phyloP scores from a whole-genome alignment of 345 rosid genomes.

The Arabis hirsuta region DNA sequence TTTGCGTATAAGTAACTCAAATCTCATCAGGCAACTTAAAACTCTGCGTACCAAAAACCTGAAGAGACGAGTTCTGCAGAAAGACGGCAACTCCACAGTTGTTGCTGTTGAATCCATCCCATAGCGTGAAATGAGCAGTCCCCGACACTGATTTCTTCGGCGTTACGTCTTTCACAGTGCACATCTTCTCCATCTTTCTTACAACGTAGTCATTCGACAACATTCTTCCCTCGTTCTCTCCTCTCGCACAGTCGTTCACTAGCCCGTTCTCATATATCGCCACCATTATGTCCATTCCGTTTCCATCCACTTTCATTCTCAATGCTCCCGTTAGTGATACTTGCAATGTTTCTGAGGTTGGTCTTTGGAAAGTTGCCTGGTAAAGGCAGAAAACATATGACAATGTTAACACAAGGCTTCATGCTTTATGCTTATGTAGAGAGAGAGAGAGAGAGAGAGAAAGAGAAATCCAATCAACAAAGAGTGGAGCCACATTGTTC shows the following conservation, averaged over 20 bases:
- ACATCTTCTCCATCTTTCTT: constrained; percentile 75
- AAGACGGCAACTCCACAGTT: constrained; percentile 76
- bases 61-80: constrained; percentile 64
- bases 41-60: constrained; percentile 74
- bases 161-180: constrained; percentile 62
- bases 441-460: neutral
- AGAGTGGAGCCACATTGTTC: neutral
- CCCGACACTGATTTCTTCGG: constrained; percentile 68
- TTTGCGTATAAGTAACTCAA: constrained; percentile 32
- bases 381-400: neutral
- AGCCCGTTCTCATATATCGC: constrained; percentile 76
- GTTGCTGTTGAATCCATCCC: constrained; percentile 71
- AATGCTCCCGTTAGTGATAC: constrained; percentile 61
- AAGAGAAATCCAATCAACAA: neutral
- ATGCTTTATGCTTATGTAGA: neutral
- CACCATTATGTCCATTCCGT: constrained; percentile 72
- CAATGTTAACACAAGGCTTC: neutral
- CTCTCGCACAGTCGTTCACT: constrained; percentile 62
- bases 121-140: constrained; percentile 64
- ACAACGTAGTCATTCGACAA: constrained; percentile 77
- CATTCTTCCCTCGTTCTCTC: constrained; percentile 85
- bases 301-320: constrained; percentile 59
- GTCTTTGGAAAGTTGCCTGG: constrained; percentile 72
- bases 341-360: constrained; percentile 63
- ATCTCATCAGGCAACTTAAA: constrained; percentile 62